Evolutionary conservation across 345 rosid species (phyloP), one percentile per base, ranked within the genome.

Genomic region (Cardiospermum halicacabum): DNA sequence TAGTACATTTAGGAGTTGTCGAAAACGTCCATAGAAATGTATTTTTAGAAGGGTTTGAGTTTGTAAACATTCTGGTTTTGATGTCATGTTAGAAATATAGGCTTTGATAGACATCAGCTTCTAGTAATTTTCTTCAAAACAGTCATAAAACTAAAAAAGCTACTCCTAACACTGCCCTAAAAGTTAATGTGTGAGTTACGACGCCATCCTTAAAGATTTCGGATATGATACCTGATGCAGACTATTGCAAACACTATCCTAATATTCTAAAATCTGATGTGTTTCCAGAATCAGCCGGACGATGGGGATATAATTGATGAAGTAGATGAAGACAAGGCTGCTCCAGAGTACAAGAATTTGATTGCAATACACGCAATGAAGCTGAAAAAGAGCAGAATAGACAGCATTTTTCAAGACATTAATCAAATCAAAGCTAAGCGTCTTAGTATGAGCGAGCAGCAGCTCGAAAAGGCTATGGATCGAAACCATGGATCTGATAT

Each of bases 281-380:
- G n/a, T n/a, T n/a, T n/a, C n/a, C 83, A 66, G 78, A 78, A 79
- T 30, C 71, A 68, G 26, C 19, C 66, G 12, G 77, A 72, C 4
- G 55, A 11, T 11, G 69, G 28, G 42, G 75, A 66, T 3, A 47
- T 68, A 15, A 31, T 60, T 8, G 67, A 60, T 45, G 84, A 73
- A 3, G 88, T 75, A 67, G 84, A 77, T 61, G 82, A 73, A 65
- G 76, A 78, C 31, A 66, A 40, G 16, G 73, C 68, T 34, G 78
- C 75, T 3, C 70, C 77, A 15, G 78, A 77, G 53, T 86, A 86
- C 66, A 86, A 69, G 68, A 66, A 78, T 34, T 66, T 89, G 65
- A 89, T 89, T 72, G 81, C 96, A 49, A 89, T 89, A 62, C 90
- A 82, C 73, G 90, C 92, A 50, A 86, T 81, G 39, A 89, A 84